phyloP scores from a whole-genome alignment of 441 rosid genomes.

The Gossypium trilobum region DNA sequence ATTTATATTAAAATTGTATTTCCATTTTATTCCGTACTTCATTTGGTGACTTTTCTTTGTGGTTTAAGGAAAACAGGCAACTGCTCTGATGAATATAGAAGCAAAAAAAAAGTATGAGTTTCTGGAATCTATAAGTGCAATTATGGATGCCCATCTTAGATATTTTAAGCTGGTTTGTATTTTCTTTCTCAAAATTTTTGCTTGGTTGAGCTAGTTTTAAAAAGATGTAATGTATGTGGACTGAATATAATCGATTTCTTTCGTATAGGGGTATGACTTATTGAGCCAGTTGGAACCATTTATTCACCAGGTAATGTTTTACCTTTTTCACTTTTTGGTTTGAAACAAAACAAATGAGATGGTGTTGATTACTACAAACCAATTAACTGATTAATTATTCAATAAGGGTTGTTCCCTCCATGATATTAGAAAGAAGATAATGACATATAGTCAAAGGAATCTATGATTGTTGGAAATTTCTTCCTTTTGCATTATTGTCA shows the following conservation, averaged over 20 bases:
- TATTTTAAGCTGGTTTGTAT: constrained; percentile 66
- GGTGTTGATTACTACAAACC: background rate
- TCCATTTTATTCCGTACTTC: constrained; percentile 15
- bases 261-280: constrained; percentile 61
- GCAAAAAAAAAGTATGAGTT: constrained; percentile 83
- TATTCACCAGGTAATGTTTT: constrained; percentile 59
- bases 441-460: background rate
- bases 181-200: constrained; percentile 8
- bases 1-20: background rate
- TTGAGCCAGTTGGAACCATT: constrained; percentile 74
- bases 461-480: background rate
- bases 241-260: constrained; percentile 14
- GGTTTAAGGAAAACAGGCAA: constrained; percentile 77
- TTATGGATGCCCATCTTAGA: constrained; percentile 86
- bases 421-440: background rate
- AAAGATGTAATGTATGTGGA: background rate
- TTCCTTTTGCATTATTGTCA: background rate
- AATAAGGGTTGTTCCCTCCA: background rate
- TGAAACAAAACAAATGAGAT: background rate
- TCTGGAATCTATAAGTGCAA: constrained; percentile 82
- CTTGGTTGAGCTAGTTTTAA: background rate
- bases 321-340: background rate
- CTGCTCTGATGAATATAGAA: constrained; percentile 65
- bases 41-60: constrained; percentile 21
- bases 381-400: background rate